A percentile compares a stretch with the other conserved stretches of the same genome.
These are phyloP conservation scores for Odonthalia washingtoniensis DNA, from an alignment of 31 red algal species.

Conservation along the genomic window DNA sequence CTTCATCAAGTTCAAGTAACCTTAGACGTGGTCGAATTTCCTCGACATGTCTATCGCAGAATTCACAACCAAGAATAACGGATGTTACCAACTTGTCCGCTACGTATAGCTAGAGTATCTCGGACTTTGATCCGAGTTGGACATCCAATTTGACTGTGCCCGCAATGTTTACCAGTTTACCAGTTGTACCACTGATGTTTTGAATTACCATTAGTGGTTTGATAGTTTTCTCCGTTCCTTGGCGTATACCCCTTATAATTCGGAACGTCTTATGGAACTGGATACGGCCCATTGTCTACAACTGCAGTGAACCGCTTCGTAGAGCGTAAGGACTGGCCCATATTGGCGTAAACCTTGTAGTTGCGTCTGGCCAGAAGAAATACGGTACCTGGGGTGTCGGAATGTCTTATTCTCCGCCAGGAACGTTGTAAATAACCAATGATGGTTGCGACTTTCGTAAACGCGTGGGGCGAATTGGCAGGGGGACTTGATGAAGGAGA, in stretches of 20 bases:
- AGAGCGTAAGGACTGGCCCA: background rate
- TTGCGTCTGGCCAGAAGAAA: slow-evolving; percentile 10
- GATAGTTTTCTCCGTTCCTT: too few species aligned
- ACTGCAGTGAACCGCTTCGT: background rate
- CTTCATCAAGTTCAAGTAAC: too few species aligned
- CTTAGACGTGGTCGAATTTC: too few species aligned
- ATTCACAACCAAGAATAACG: background rate
- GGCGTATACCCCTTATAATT: background rate
- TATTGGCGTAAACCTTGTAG: slow-evolving; percentile 30
- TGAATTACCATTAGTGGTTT: background rate
- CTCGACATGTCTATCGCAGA: slow-evolving; percentile 3
- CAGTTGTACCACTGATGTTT: slow-evolving; percentile 11
- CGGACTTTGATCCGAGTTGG: background rate
- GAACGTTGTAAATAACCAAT: too few species aligned
- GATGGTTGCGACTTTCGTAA: too few species aligned
- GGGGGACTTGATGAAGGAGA: too few species aligned
- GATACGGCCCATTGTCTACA: background rate
- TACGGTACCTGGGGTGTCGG: too few species aligned
- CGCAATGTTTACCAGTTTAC: too few species aligned
- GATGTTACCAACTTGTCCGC: background rate
- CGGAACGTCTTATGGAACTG: background rate
- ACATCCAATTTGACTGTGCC: slow-evolving; percentile 6
- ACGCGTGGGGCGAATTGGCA: too few species aligned
- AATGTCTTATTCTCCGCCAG: too few species aligned
- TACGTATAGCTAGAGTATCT: background rate